phyloP scores from a whole-genome alignment of 495 filamentous ascomycete genomes.

The Glutinoglossum americanum region DNA sequence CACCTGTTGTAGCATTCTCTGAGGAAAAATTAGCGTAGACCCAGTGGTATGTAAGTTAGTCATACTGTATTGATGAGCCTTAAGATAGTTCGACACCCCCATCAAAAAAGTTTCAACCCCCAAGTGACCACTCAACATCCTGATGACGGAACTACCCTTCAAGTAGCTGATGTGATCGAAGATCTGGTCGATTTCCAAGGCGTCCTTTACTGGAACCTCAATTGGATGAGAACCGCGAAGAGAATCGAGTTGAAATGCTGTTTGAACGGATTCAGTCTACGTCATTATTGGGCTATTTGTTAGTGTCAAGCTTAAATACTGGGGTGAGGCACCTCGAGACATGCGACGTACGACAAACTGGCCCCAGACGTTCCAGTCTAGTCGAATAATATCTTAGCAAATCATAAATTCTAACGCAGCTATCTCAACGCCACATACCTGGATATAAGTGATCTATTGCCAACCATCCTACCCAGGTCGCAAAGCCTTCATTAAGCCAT shows the following conservation, averaged over 20 bases:
- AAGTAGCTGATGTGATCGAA: conserved; percentile 91
- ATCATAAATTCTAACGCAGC: not conserved
- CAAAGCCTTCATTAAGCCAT: conserved; percentile 94
- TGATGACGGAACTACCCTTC: conserved; percentile 85
- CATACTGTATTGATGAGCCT: conserved; percentile 54
- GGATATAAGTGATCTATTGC: conserved; percentile 82
- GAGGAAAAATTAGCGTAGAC: not conserved
- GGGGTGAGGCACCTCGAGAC: conserved; percentile 27
- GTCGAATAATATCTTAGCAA: not conserved
- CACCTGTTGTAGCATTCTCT: conserved; percentile 84
- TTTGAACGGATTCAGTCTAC: conserved; percentile 71
- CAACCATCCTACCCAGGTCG: conserved; percentile 94
- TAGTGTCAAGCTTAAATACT: conserved; percentile 7
- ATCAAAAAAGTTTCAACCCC: conserved; percentile 68
- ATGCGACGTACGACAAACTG: conserved; percentile 62
- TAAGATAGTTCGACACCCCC: conserved; percentile 75
- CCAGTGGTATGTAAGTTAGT: not conserved
- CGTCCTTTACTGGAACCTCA: conserved; percentile 75
- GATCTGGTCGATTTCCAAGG: conserved; percentile 85
- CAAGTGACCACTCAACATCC: conserved; percentile 79
- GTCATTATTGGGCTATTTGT: conserved; percentile 4
- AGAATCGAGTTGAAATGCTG: conserved; percentile 71
- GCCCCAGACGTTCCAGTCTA: conserved; percentile 84
- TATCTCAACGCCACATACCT: conserved; percentile 19
- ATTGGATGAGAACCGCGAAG: conserved; percentile 85